Base-by-base conservation (phyloP, 768 basidiomycete genomes). In the Naematelia encephala region DNA sequence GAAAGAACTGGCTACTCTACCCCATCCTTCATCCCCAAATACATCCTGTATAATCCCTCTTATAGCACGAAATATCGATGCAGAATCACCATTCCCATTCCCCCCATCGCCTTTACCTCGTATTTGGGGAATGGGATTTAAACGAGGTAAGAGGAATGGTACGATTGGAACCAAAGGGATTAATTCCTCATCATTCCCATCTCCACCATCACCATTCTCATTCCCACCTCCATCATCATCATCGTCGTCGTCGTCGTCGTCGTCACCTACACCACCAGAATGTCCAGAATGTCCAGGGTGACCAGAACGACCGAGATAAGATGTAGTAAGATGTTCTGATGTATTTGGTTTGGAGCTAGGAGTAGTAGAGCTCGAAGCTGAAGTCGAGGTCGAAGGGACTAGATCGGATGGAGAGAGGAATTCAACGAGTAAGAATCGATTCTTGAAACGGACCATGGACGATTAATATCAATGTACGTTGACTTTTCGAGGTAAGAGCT, bases 21-120 rank as follows among this genome's bases (percentile, higher is more conserved):
- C 90, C 90, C 90, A 92, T 3, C 90, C 91, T 0, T 84, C 80
- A 70, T 91, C 89, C 2, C 91, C 91, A 70, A 91, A 92, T 66
- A 90, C 85, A 16, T 74, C 73, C 54, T 89, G 66, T 12, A 90
- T 78, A 64, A 85, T 86, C 68, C 87, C 84, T 67, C 84, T 85
- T 28, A 92, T 72, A 0, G 90, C 85, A 2, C 80, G 74, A 77
- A 84, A 89, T 51, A 92, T 82, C 19, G 49, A 28, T 4, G 30
- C 57, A n/a, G 57, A 60, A 13, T 66, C 68, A 12, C 69, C 66
- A n/a, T 63, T 25, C 57, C 54, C 12, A 64, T 28, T 26, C 47
- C 47, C 10, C 51, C 47, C 4, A 82, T 81, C 66, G 85, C 87
- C n/a, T n/a, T n/a, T n/a, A n/a, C n/a, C n/a, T n/a, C n/a, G n/a